Evolutionary conservation across 805 yeast genomes (phyloP).

Genomic region (Wickerhamiella slavikovae): DNA sequence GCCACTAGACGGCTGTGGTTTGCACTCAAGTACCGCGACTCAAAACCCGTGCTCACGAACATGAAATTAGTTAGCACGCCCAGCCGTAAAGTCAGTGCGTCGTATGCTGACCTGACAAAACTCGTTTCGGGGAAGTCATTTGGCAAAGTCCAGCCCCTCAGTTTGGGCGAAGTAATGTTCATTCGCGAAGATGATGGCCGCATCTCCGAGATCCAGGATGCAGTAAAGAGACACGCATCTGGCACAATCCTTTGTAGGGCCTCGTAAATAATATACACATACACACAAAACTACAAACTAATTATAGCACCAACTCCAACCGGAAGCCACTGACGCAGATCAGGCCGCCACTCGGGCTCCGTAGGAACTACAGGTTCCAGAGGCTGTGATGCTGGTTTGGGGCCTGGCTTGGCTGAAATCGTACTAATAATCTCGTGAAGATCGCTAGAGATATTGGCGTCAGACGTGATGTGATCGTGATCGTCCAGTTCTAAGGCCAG

Average conservation of each 20-base stretch:
- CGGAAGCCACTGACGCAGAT: constrained; percentile 55
- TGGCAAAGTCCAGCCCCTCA: constrained; percentile 57
- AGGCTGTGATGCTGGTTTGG: too few relatives aligned
- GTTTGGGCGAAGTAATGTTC: constrained; percentile 77
- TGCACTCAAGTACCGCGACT: constrained; percentile 70
- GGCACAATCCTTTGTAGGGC: constrained; percentile 72
- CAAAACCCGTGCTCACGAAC: constrained; percentile 52
- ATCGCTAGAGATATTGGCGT: too few relatives aligned
- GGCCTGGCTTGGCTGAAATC: too few relatives aligned
- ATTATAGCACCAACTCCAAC: background rate
- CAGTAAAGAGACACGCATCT: constrained; percentile 45
- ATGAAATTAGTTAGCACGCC: constrained; percentile 70
- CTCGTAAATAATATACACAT: constrained; percentile 4
- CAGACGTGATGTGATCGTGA: too few relatives aligned
- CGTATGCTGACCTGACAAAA: constrained; percentile 40
- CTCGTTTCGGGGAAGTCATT: constrained; percentile 60
- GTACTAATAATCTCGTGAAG: too few relatives aligned
- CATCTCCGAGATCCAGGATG: constrained; percentile 67
- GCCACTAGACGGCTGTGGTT: constrained; percentile 79
- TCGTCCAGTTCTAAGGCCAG: too few relatives aligned
- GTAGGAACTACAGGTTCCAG: too few relatives aligned
- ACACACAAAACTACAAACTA: too few relatives aligned
- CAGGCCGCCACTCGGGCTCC: too few relatives aligned
- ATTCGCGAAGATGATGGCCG: constrained; percentile 29
- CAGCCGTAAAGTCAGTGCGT: constrained; percentile 48